Base-by-base conservation (phyloP, 208 protist species). In the Trypanosoma grayi region DNA sequence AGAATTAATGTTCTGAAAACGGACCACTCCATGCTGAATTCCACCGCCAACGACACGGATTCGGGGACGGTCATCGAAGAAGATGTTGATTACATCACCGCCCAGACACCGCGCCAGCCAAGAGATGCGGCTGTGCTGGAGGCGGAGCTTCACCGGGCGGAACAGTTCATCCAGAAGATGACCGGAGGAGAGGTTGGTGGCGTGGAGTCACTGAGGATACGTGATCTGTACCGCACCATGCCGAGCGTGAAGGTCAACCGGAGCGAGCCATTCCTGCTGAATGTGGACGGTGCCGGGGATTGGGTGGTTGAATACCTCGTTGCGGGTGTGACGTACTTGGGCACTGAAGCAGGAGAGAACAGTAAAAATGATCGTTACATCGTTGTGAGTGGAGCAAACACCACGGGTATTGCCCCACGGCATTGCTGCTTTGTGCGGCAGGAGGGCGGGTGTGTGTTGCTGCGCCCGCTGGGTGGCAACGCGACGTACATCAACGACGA, bases 251-350 rank as follows among this genome's bases (percentile, higher is more conserved):
- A 50, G 33, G 22, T 64, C 5, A 51, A 63, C 30, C 63, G 70
- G 25, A 66, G 65, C 59, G 72, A 66, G 8, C 77, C 77, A 4
- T 91, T 90, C 54, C 22, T 94, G 57, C 61, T 94, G 22, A 91
- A 94, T 59, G 60, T 91, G 30, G 79, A 87, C 60, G 83, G 79
- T 16, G 70, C 71, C 20, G 83, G 84, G 3, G 74, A 87, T 40
- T 94, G 83, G 84, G 72, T 94, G 0, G 59, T 84, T 7, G 82
- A 77, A 4, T 67, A 90, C 47, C 56, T 93, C 40, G 63, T 64
- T 6, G 48, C 54, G 0, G 60, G 37, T 2, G 28, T 60, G 16
- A 83, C 75, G 7, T 76, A 61, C 44, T 55, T 93, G 0, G 83
- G 81, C 27, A 66, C 55, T 9, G 40, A 57, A 56, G 40, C 28